Conservation (phyloP, 2,329 filamentous ascomycete species). For the Nannizzia gypsea region DNA sequence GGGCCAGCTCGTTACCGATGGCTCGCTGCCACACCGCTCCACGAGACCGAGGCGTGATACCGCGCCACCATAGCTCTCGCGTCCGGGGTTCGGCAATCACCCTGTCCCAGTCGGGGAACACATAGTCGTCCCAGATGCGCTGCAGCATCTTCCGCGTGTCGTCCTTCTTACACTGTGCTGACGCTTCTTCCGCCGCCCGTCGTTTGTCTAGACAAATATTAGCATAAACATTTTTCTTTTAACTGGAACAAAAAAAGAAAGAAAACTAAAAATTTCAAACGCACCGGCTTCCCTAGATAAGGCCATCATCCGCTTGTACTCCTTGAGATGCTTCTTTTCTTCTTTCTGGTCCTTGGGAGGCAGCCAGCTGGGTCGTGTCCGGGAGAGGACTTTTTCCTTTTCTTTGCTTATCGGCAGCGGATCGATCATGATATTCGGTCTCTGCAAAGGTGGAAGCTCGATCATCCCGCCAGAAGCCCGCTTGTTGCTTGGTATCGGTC, state of each 20-base stretch:
- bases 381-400: conserved; percentile 53
- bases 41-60: conserved; percentile 45
- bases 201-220: conserved; percentile 35
- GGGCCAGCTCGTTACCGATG: conserved; percentile 49
- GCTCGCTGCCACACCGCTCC: conserved; percentile 49
- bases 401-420: conserved; percentile 55
- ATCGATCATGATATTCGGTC: conserved; percentile 53
- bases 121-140: conserved; percentile 50
- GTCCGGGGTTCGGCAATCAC: conserved; percentile 44
- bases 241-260: too few species aligned
- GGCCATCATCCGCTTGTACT: conserved; percentile 57
- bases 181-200: conserved; percentile 37
- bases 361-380: conserved; percentile 55
- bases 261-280: conserved; percentile 17
- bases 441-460: conserved; percentile 49
- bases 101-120: conserved; percentile 48
- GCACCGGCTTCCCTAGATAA: conserved; percentile 46
- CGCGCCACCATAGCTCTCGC: conserved; percentile 54
- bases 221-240: conserved; percentile 4
- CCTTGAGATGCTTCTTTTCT: conserved; percentile 73
- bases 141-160: conserved; percentile 43
- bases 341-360: conserved; percentile 69
- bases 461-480: conserved; percentile 28
- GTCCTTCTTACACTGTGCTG: conserved; percentile 38
- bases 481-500: conserved; percentile 25